Conservation (phyloP, 1,139 yeast species). For the Pneumocystis carinii region DNA sequence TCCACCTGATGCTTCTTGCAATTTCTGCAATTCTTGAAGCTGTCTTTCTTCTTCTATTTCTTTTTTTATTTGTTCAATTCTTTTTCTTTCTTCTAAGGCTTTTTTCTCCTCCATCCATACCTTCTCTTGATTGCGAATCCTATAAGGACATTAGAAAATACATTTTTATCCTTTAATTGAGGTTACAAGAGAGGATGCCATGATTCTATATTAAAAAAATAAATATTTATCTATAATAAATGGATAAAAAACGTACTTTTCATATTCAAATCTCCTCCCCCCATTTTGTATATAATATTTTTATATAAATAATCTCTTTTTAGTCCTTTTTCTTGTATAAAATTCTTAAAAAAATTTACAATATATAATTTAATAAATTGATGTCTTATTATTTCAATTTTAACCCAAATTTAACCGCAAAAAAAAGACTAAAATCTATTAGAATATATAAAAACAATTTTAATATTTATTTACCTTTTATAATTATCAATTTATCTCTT, state of each 20-base stretch:
- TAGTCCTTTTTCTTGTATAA: background rate
- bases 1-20: conserved; percentile 36
- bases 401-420: background rate
- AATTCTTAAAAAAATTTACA: background rate
- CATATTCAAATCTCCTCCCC: conserved; percentile 14
- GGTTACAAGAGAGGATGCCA: conserved; percentile 12
- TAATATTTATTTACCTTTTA: no score
- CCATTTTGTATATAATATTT: conserved; percentile 9
- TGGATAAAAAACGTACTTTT: conserved; percentile 10
- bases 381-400: background rate
- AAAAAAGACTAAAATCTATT: background rate
- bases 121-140: conserved; percentile 56
- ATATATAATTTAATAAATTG: background rate
- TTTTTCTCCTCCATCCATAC: conserved; percentile 78
- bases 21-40: conserved; percentile 39
- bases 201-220: background rate
- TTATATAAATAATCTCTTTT: background rate
- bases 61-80: conserved; percentile 46
- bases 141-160: conserved; percentile 78
- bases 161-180: conserved; percentile 48
- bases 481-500: no score
- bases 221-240: background rate
- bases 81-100: conserved; percentile 53
- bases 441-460: no score
- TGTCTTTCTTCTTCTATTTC: conserved; percentile 56